Percentiles rank a stretch among this genome's conserved stretches.
These are phyloP conservation scores for Arthroderma uncinatum DNA, from an alignment of 2,329 filamentous ascomycete species.

Conservation along the genomic window DNA sequence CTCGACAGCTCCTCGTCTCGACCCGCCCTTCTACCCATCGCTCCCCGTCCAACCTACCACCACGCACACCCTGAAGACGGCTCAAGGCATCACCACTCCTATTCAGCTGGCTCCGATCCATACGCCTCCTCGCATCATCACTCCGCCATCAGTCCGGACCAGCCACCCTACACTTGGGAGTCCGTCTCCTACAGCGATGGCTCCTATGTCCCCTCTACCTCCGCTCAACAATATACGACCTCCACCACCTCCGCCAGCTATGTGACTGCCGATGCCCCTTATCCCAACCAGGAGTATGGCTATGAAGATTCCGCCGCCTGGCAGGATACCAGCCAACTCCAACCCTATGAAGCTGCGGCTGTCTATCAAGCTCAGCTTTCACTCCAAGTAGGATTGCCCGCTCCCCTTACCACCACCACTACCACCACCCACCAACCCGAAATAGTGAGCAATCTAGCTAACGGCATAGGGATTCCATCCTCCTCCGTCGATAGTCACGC, in stretches of 20 bases:
- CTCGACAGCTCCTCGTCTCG: conserved; percentile 8
- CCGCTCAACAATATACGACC: not conserved
- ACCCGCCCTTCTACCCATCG: conserved; percentile 14
- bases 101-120: not conserved
- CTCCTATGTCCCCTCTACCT: not conserved
- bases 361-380: conserved; percentile 6
- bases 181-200: conserved; percentile 1
- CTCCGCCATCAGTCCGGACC: not conserved
- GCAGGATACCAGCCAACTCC: not conserved
- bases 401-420: not conserved
- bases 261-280: not conserved
- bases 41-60: conserved; percentile 13
- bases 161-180: not conserved
- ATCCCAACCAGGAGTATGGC: not conserved
- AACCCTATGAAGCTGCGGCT: conserved; percentile 4
- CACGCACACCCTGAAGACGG: not conserved
- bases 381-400: conserved; percentile 10
- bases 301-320: not conserved
- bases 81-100: not conserved
- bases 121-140: not conserved
- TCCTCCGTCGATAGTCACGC: conserved; percentile 2
- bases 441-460: not conserved
- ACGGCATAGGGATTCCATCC: conserved; percentile 6
- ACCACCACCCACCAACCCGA: not conserved
- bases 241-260: not conserved